A percentile compares a stretch with the other conserved stretches of the same genome.
phyloP scores from a whole-genome alignment of 2,329 filamentous ascomycete genomes.

The Diaporthe batatas region DNA sequence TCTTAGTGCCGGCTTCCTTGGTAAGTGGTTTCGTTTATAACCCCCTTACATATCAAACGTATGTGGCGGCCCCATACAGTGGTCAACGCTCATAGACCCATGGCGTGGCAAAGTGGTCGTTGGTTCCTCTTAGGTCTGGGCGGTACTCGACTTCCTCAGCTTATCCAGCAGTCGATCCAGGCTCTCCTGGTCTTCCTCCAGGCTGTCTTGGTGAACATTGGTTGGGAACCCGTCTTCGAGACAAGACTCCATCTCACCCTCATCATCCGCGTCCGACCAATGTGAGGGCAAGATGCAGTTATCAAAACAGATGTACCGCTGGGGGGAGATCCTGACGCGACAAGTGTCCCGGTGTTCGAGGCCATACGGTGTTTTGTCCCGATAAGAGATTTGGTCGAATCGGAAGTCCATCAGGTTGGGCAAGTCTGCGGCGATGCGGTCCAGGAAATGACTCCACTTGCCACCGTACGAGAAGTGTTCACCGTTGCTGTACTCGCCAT shows the following conservation, averaged over 20 bases:
- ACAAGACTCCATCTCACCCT: background rate
- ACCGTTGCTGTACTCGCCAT: too few species aligned
- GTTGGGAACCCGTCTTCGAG: background rate
- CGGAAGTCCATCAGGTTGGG: constrained; percentile 35
- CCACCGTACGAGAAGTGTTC: constrained; percentile 29
- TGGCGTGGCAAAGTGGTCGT: too few species aligned
- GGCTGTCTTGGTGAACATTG: constrained; percentile 12
- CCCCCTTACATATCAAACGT: too few species aligned
- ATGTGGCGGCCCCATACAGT: too few species aligned
- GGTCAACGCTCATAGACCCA: too few species aligned
- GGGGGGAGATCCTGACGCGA: background rate
- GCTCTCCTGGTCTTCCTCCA: constrained; percentile 23
- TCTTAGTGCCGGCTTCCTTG: too few species aligned
- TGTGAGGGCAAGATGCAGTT: constrained; percentile 12
- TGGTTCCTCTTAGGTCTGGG: too few species aligned
- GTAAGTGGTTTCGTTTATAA: too few species aligned
- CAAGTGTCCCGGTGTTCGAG: background rate
- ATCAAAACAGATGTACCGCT: constrained; percentile 28
- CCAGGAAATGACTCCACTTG: constrained; percentile 34
- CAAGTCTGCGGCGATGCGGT: constrained; percentile 15
- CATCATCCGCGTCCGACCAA: background rate
- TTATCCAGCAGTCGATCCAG: constrained; percentile 8
- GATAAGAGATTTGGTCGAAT: background rate
- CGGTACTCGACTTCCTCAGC: background rate
- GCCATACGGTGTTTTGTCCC: background rate